These are phyloP conservation scores for Neurospora discreta DNA, from an alignment of 495 filamentous ascomycete species.

Conservation along the genomic window DNA sequence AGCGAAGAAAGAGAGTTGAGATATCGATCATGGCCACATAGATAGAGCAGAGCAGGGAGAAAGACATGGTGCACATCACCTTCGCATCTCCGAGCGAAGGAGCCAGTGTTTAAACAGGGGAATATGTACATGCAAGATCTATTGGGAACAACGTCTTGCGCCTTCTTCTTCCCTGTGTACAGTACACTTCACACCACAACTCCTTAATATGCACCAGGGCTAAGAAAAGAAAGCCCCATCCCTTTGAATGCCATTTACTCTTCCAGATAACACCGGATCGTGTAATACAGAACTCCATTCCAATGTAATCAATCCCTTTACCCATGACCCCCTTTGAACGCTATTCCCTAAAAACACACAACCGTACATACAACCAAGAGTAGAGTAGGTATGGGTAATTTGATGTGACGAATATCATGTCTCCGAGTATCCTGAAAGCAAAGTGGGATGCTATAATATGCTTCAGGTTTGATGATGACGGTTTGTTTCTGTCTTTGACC, in stretches of 20 bases:
- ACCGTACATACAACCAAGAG: background rate
- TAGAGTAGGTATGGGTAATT: background rate
- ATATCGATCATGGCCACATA: background rate
- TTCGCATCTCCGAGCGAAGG: background rate
- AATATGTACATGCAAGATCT: background rate
- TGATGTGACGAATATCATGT: background rate
- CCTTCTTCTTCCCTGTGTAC: background rate
- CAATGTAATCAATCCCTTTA: background rate
- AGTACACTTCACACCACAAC: background rate
- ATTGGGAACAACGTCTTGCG: background rate
- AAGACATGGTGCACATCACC: background rate
- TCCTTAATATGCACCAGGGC: background rate
- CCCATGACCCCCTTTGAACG: background rate
- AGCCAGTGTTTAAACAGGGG: background rate
- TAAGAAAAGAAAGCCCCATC: background rate
- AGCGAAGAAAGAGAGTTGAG: background rate
- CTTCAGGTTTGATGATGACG: conserved; percentile 2
- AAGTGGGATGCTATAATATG: conserved; percentile 8
- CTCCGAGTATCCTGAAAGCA: conserved; percentile 19
- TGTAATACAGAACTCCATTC: background rate
- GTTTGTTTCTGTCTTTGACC: background rate
- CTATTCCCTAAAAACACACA: background rate
- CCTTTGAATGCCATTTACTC: background rate
- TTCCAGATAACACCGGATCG: background rate
- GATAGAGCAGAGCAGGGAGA: background rate